A percentile compares a stretch with the other conserved stretches of the same genome.
Evolutionary conservation across 2,329 filamentous ascomycete species (phyloP).

Genomic region (Lecanosticta acicola): DNA sequence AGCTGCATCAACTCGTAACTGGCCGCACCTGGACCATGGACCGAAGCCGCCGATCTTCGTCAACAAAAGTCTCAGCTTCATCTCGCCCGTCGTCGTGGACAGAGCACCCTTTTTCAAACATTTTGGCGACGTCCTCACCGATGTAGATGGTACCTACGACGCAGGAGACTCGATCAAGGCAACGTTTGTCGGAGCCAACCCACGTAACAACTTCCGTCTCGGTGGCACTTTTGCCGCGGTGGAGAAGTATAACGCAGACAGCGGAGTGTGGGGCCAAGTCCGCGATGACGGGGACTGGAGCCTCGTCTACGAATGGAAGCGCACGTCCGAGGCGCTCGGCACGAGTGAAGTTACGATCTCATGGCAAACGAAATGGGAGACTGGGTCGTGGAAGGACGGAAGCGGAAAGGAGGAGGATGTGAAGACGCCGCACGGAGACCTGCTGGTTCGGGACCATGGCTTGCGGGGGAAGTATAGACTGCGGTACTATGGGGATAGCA

Average conservation of each 20-base stretch:
- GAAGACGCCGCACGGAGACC: conserved; percentile 17
- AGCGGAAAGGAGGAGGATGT: conserved; percentile 34
- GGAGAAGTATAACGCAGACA: conserved; percentile 53
- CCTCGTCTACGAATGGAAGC: conserved; percentile 72
- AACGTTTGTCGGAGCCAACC: conserved; percentile 80
- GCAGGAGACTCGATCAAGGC: conserved; percentile 59
- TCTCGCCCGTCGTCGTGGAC: conserved; percentile 72
- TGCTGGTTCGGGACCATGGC: conserved; percentile 30
- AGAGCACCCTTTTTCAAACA: conserved; percentile 56
- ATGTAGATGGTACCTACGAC: conserved; percentile 42
- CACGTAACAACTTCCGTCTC: conserved; percentile 76
- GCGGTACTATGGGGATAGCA: conserved; percentile 79
- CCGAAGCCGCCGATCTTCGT: conserved; percentile 72
- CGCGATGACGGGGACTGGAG: conserved; percentile 77
- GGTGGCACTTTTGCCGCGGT: conserved; percentile 73
- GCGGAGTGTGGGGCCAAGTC: conserved; percentile 57
- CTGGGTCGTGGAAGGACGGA: conserved; percentile 28
- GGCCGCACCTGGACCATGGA: conserved; percentile 40
- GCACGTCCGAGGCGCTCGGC: conserved; percentile 63
- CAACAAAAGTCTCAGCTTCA: conserved; percentile 70
- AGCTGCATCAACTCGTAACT: conserved; percentile 35
- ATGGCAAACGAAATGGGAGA: conserved; percentile 66
- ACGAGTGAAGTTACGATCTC: conserved; percentile 71
- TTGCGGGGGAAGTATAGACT: conserved; percentile 65
- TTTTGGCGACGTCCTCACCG: conserved; percentile 63